Base-by-base conservation (phyloP, 257 asterid species). In the Misopates orontium region DNA sequence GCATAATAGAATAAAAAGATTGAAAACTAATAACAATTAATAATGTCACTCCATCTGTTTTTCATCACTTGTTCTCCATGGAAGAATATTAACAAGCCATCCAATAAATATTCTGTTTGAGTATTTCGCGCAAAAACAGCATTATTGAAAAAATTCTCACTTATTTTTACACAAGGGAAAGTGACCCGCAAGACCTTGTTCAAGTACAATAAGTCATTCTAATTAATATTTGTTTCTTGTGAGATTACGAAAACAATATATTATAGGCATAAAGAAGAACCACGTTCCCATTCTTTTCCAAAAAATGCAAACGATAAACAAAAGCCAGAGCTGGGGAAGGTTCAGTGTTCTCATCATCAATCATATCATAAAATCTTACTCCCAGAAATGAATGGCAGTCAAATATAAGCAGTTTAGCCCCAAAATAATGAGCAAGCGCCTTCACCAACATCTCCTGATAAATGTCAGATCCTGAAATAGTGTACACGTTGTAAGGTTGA, bases 371-470 rank as follows among this genome's bases (percentile, higher is more conserved):
- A 40, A 44, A 48, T 75, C 96, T 77, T 88, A 90, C 97, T 64
- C 85, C 85, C 72, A 88, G 58, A 76, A 84, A 84, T 51, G 87
- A 83, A 67, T 80, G 86, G 77, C 80, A 75, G 70, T 88, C 96
- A 70, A 86, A 90, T 48, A 87, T 80, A 56, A 91, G 95, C 87
- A 91, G 74, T 73, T 84, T 88, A 42, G 97, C 96, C 71, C 91
- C 96, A 79, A 78, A 88, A 71, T 81, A 83, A 19, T 80, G 95
- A 74, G 97, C 95, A 68, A 91, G 89, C 32, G 93, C 96, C 87
- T 83, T 91, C 8, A 83, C 91, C 87, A 91, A 67, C 97, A 86
- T 86, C 83, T 91, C 97, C 77, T 91, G 97, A 73, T 91, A 91
- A 36, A 86, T 86, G 72, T 88, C 93, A 19, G 97, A 88, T 60